A percentile compares a stretch with the other conserved stretches of the same genome.
phyloP scores from a whole-genome alignment of 2,329 filamentous ascomycete genomes.

The Penicillium oxalicum region DNA sequence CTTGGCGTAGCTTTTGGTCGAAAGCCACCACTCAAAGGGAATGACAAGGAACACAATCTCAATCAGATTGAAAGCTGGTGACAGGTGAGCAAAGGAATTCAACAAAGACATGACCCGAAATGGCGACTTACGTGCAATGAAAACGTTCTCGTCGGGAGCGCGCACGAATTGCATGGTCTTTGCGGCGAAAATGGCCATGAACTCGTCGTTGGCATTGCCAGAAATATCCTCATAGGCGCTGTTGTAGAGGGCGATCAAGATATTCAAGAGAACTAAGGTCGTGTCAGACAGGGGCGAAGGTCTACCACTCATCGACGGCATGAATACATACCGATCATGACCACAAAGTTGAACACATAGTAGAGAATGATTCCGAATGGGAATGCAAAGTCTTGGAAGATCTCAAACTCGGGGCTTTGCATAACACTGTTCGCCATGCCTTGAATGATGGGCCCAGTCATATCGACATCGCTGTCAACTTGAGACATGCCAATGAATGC shows the following conservation, averaged over 20 bases:
- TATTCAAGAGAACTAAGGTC: conserved; percentile 73
- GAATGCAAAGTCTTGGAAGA: conserved; percentile 83
- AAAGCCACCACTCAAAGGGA: conserved; percentile 94
- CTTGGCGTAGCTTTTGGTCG: conserved; percentile 63
- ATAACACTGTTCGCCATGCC: conserved; percentile 81
- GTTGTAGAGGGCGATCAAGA: conserved; percentile 96
- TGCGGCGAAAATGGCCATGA: conserved; percentile 83
- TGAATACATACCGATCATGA: conserved; percentile 63
- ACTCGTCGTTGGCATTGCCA: conserved; percentile 88
- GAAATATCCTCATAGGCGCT: conserved; percentile 94
- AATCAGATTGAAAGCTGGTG: conserved; percentile 72
- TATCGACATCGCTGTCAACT: conserved; percentile 61
- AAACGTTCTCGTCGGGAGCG: conserved; percentile 96
- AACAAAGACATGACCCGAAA: neutral
- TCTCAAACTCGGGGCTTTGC: conserved; percentile 82
- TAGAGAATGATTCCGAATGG: conserved; percentile 94
- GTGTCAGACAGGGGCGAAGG: neutral
- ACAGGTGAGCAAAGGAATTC: neutral
- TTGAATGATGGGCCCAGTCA: conserved; percentile 41
- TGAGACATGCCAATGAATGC: conserved; percentile 89
- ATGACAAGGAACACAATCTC: conserved; percentile 74
- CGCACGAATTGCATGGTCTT: conserved; percentile 97
- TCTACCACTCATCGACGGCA: too few species aligned
- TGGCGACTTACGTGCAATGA: conserved; percentile 62
- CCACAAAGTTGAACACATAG: conserved; percentile 94